phyloP scores from a whole-genome alignment of 2,329 filamentous ascomycete genomes.

The Madurella fahalii region DNA sequence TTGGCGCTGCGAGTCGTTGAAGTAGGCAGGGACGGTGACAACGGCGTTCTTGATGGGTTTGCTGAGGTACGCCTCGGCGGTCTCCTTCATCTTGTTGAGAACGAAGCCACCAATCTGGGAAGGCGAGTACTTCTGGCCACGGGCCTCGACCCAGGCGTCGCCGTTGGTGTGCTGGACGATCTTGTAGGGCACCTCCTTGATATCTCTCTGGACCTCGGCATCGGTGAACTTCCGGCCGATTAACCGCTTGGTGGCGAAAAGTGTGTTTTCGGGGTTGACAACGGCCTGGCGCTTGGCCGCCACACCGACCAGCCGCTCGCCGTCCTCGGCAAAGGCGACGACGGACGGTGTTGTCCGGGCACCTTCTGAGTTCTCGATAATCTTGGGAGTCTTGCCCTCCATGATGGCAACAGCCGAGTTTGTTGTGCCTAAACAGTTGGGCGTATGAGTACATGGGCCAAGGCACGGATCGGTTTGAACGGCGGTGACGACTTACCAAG shows the following conservation, averaged over 20 bases:
- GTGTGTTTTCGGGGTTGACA: constrained; percentile 96
- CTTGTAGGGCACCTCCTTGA: constrained; percentile 98
- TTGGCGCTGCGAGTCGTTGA: constrained; percentile 97
- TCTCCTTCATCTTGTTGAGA: constrained; percentile 99
- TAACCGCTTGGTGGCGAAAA: constrained; percentile 97
- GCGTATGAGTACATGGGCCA: constrained; percentile 9
- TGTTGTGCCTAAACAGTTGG: constrained; percentile 62
- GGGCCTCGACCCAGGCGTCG: constrained; percentile 92
- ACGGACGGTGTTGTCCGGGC: constrained; percentile 89
- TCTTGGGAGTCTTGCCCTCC: constrained; percentile 93
- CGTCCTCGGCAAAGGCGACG: constrained; percentile 91
- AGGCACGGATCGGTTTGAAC: constrained; percentile 3
- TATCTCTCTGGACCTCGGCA: constrained; percentile 87
- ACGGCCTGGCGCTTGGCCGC: constrained; percentile 97
- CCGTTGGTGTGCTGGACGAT: constrained; percentile 96
- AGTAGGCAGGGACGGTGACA: constrained; percentile 95
- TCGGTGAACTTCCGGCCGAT: constrained; percentile 98
- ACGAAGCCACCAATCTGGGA: constrained; percentile 98
- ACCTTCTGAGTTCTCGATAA: constrained; percentile 97
- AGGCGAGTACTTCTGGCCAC: constrained; percentile 92
- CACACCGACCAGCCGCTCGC: constrained; percentile 93
- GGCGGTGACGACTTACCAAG: constrained; percentile 58
- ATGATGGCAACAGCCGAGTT: constrained; percentile 97
- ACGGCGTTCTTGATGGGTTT: constrained; percentile 93
- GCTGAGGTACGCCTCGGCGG: constrained; percentile 86